Conservation (phyloP, 2,329 filamentous ascomycete genomes). For the Ophiosphaerella herpotricha region DNA sequence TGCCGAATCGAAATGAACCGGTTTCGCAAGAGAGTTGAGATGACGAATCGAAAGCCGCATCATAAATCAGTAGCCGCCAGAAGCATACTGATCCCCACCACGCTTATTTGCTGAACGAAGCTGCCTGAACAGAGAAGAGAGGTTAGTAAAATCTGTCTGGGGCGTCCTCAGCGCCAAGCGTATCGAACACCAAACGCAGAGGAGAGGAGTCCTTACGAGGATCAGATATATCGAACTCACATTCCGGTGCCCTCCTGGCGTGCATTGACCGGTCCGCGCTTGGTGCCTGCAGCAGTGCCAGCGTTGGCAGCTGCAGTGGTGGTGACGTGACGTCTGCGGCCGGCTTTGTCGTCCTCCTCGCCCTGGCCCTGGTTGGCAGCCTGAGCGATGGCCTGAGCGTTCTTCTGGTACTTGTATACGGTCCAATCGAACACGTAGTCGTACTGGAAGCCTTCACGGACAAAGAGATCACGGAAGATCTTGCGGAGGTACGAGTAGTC, state of each 20-base stretch:
- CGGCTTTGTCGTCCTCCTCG: constrained; percentile 76
- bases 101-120: constrained; percentile 59
- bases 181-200: constrained; percentile 81
- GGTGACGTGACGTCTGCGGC: constrained; percentile 59
- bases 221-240: constrained; percentile 83
- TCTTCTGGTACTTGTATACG: constrained; percentile 99
- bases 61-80: constrained; percentile 55
- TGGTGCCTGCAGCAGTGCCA: constrained; percentile 65
- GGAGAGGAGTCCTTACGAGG: constrained; percentile 88
- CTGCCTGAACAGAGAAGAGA: constrained; percentile 52
- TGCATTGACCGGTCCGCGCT: constrained; percentile 73
- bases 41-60: constrained; percentile 48
- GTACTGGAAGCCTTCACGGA: constrained; percentile 99
- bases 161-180: constrained; percentile 70
- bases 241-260: constrained; percentile 92
- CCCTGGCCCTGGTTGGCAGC: constrained; percentile 69
- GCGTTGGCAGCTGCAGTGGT: constrained; percentile 69
- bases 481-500: constrained; percentile 99
- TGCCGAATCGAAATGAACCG: constrained; percentile 30
- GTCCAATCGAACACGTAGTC: constrained; percentile 99
- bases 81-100: constrained; percentile 53
- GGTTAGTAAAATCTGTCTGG: constrained; percentile 57
- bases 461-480: constrained; percentile 99
- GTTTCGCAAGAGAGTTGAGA: constrained; percentile 47
- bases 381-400: constrained; percentile 90